phyloP scores from a whole-genome alignment of 2,329 filamentous ascomycete genomes.

The Trichophyton schoenleinii region DNA sequence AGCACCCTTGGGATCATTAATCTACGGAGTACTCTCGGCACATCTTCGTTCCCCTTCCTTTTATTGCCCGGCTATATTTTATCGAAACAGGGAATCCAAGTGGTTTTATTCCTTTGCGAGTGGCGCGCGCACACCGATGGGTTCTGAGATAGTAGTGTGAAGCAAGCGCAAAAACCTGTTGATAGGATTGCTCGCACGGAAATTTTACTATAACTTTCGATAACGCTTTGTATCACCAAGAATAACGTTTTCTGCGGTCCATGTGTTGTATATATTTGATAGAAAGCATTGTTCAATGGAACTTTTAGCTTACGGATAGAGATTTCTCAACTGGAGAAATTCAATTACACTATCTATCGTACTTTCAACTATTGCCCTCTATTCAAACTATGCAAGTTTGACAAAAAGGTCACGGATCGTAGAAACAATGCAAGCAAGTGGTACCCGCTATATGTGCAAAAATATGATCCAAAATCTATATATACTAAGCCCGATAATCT shows the following conservation, averaged over 20 bases:
- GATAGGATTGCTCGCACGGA: background rate
- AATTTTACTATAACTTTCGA: background rate
- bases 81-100: background rate
- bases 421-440: background rate
- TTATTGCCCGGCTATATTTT: background rate
- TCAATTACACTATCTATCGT: background rate
- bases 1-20: conserved; percentile 94
- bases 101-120: background rate
- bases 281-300: background rate
- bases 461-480: background rate
- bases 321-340: background rate
- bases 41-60: background rate
- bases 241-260: background rate
- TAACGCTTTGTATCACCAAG: background rate
- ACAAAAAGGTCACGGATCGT: background rate
- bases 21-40: conserved; percentile 9
- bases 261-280: conserved; percentile 3
- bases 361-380: background rate
- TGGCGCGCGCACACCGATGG: background rate
- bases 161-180: background rate
- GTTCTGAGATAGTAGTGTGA: background rate
- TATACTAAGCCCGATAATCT: background rate
- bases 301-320: background rate
- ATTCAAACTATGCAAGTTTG: background rate
- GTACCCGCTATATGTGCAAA: background rate